Evolutionary conservation across 257 asterid species (phyloP).

Genomic region (Osmanthus fragrans): DNA sequence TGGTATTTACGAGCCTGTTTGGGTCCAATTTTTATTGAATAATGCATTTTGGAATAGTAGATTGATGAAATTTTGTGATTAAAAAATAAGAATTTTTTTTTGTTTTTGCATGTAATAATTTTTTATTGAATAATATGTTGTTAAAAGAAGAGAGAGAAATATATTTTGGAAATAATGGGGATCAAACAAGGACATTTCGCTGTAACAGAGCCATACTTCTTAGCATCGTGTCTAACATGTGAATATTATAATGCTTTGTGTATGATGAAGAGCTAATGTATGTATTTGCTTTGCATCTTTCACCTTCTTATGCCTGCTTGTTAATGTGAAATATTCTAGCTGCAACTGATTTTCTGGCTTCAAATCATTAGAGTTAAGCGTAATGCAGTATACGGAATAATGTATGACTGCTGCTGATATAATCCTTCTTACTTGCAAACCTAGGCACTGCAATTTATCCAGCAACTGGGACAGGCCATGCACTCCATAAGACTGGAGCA

Average conservation of each 20-base stretch:
- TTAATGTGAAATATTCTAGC: conserved; percentile 19
- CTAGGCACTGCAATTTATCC: conserved; percentile 76
- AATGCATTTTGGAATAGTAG: no score
- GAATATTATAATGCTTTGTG: conserved; percentile 7
- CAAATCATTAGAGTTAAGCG: not conserved
- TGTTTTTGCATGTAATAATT: no score
- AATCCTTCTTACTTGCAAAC: conserved; percentile 25
- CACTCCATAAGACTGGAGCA: conserved; percentile 52
- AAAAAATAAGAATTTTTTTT: no score
- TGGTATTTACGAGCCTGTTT: no score
- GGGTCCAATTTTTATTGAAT: no score
- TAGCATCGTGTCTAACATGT: not conserved
- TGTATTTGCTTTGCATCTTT: not conserved
- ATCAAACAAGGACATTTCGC: not conserved
- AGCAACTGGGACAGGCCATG: conserved; percentile 86
- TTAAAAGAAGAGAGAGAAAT: no score
- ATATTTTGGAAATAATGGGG: no score
- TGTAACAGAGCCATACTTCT: not conserved
- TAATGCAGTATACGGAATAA: not conserved
- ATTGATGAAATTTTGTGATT: no score
- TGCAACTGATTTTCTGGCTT: conserved; percentile 4
- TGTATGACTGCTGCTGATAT: conserved; percentile 25
- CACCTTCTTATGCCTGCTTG: not conserved
- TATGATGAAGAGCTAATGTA: not conserved
- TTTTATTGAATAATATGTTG: no score